Base-by-base conservation (phyloP, 768 basidiomycete genomes). In the Boletus rubescentipes region DNA sequence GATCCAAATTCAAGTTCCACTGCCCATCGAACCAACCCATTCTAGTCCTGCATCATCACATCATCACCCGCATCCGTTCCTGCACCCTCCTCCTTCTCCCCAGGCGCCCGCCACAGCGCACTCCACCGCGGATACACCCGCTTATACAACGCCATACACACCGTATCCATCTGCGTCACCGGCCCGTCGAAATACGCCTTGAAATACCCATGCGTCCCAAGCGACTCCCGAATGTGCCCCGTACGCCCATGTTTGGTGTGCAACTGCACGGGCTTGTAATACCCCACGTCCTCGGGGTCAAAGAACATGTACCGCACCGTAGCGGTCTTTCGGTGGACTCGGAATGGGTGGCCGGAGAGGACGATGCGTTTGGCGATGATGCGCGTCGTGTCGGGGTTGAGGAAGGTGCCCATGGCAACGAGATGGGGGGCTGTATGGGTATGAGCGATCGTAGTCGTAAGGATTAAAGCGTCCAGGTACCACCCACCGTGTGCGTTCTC, bases 261-360 rank as follows among this genome's bases (percentile, higher is more conserved):
- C 52, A 98, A 76, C 66, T 96, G 92, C 54, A 98, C 85, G 2
- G 94, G 93, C 69, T 92, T 89, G 79, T 90, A 98, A 72, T 95
- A 98, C 38, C 82, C 77, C 45, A 98, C 82, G 67, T 98, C 96
- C 42, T 93, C 92, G 84, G 86, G 63, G 70, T 95, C 88, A 81
- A 99, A 98, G 77, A 98, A 98, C 92, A 99, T 91, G 77, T 98
- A 98, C 51, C 96, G 87, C 62, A 99, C 86, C 7, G 96, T 98
- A 3, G 95, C 96, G 6, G 92, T 93, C 77, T 93, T 94, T 68
- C 93, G 93, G 79, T 98, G 95, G 2, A 98, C 86, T 66, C 94
- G 95, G 83, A 93, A 91, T 1, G 96, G 96, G 72, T 97, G 94
- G 0, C 96, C 96, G 3, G 96, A 94, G 40, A 99, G 78, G 58